These are phyloP conservation scores for Scedosporium aurantiacum DNA, from an alignment of 2,329 filamentous ascomycete genomes.

Conservation along the genomic window DNA sequence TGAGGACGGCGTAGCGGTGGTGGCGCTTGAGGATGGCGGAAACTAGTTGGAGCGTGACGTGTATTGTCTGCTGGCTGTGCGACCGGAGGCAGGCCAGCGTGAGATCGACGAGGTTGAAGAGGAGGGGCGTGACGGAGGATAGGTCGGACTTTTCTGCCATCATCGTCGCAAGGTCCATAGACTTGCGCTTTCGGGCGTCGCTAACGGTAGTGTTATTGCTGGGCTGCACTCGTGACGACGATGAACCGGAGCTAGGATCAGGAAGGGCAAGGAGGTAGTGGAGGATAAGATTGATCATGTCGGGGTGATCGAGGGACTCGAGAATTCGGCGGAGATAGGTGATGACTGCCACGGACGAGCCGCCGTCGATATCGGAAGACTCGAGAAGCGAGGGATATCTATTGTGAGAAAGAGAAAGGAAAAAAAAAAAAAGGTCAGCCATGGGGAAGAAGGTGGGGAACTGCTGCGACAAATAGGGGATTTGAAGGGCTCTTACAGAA, in stretches of 20 bases:
- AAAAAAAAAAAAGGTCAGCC: not conserved
- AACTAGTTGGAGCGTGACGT: constrained; percentile 77
- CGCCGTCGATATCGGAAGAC: constrained; percentile 92
- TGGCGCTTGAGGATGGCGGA: constrained; percentile 80
- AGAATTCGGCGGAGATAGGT: constrained; percentile 87
- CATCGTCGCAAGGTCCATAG: constrained; percentile 74
- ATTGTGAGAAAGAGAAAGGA: constrained; percentile 1
- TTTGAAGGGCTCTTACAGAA: constrained; percentile 50
- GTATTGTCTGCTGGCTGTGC: constrained; percentile 75
- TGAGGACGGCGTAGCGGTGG: constrained; percentile 73
- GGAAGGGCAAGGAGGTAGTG: constrained; percentile 83
- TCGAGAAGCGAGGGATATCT: constrained; percentile 93
- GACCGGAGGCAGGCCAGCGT: constrained; percentile 78
- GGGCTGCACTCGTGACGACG: not conserved
- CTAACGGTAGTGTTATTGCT: constrained; percentile 39
- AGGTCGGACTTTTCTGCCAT: constrained; percentile 61
- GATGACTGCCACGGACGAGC: constrained; percentile 89
- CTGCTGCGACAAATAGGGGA: constrained; percentile 9
- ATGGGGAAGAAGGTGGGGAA: not conserved
- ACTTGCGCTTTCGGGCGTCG: constrained; percentile 71
- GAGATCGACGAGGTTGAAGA: constrained; percentile 91
- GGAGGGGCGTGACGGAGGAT: constrained; percentile 61
- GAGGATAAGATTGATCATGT: constrained; percentile 87
- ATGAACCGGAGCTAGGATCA: constrained; percentile 24
- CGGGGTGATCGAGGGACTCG: constrained; percentile 82